phyloP scores from a whole-genome alignment of 108 stramenopile genomes.

The Asterionellopsis glacialis region DNA sequence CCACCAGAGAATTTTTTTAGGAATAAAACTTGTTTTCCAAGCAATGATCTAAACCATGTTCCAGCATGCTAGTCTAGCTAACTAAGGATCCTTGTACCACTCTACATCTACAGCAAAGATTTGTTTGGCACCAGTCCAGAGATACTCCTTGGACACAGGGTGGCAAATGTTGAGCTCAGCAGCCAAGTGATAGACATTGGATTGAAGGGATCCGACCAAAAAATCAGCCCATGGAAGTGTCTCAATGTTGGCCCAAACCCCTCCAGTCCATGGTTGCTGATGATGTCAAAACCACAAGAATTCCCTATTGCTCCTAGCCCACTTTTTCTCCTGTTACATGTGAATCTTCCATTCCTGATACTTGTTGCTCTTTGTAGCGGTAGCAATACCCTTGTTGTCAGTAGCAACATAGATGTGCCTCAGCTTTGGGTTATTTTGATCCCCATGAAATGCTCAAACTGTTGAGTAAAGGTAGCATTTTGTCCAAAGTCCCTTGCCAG shows the following conservation, averaged over 20 bases:
- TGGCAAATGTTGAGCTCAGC: conserved; percentile 15
- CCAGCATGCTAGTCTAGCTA: too few species aligned
- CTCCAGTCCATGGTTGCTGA: conserved; percentile 2
- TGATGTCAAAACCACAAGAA: conserved; percentile 15
- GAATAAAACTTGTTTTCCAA: too few species aligned
- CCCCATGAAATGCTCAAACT: conserved; percentile 5
- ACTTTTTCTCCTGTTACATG: conserved; percentile 1
- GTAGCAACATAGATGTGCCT: conserved; percentile 17
- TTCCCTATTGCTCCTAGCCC: conserved; percentile 4
- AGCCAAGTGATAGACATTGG: conserved; percentile 23
- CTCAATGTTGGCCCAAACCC: conserved; percentile 16
- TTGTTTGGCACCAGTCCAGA: not conserved
- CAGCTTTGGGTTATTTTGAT: not conserved
- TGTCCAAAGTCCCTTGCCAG: conserved; percentile 14
- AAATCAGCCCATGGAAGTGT: conserved; percentile 17
- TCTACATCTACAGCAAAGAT: conserved; percentile 21
- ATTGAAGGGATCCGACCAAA: conserved; percentile 23
- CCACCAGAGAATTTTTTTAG: too few species aligned
- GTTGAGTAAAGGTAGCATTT: conserved; percentile 14
- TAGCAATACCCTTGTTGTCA: not conserved
- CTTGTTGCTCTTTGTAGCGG: not conserved
- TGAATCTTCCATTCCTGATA: conserved; percentile 11
- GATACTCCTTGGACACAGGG: conserved; percentile 7
- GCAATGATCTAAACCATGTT: too few species aligned
- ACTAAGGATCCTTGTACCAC: conserved; percentile 26